These are phyloP conservation scores for Fusarium pseudograminearum DNA, from an alignment of 2,329 filamentous ascomycete genomes.

Conservation along the genomic window DNA sequence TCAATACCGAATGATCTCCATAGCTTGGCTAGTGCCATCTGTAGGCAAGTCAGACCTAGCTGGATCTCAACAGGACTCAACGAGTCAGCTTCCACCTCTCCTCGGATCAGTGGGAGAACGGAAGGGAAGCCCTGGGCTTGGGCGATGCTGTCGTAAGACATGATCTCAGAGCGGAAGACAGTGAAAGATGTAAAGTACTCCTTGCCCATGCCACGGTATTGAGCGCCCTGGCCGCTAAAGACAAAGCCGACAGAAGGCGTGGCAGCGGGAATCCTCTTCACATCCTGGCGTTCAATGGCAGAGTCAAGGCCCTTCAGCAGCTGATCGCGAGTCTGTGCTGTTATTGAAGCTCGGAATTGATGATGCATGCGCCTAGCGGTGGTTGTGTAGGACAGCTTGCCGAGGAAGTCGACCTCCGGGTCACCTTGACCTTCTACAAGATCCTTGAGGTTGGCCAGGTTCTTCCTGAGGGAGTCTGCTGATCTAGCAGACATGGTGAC, in stretches of 20 bases:
- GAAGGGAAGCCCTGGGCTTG: not conserved
- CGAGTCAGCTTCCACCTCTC: not conserved
- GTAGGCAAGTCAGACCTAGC: conserved; percentile 54
- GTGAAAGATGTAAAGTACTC: not conserved
- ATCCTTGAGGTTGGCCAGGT: not conserved
- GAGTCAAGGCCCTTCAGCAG: not conserved
- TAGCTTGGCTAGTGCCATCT: conserved; percentile 58
- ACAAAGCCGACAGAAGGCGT: not conserved
- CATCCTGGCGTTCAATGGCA: not conserved
- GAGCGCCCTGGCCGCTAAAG: conserved; percentile 2
- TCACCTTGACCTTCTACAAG: not conserved
- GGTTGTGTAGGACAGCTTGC: conserved; percentile 1
- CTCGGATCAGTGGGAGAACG: not conserved
- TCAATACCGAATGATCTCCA: conserved; percentile 53
- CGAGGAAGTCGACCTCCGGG: not conserved
- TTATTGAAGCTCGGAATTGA: not conserved
- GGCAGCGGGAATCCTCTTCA: not conserved
- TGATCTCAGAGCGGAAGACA: not conserved
- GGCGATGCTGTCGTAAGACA: not conserved
- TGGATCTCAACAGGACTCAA: conserved; percentile 50
- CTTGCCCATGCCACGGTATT: conserved; percentile 25
- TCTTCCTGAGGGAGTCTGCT: not conserved
- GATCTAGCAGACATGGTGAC: not conserved
- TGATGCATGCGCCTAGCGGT: conserved; percentile 4
- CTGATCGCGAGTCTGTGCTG: not conserved